Evolutionary conservation across 495 filamentous ascomycete species (phyloP).

Genomic region (Neurospora sp.): DNA sequence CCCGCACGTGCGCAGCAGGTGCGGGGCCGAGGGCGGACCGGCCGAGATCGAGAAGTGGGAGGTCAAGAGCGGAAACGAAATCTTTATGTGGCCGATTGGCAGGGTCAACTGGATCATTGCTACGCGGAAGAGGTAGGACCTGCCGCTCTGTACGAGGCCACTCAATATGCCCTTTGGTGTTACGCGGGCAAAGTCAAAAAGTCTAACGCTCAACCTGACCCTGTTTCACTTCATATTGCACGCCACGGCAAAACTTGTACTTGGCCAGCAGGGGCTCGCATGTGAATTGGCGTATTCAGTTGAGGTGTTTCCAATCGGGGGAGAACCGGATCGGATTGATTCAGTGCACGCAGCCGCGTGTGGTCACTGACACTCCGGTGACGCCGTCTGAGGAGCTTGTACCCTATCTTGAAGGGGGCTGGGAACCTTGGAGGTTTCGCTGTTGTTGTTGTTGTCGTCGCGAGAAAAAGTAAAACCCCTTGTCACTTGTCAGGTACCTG

Average conservation of each 20-base stretch:
- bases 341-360: background rate
- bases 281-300: background rate
- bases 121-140: slow-evolving; percentile 16
- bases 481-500: background rate
- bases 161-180: background rate
- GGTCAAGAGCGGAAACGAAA: slow-evolving; percentile 40
- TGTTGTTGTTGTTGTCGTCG: background rate
- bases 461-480: background rate
- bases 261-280: background rate
- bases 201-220: background rate
- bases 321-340: background rate
- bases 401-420: background rate
- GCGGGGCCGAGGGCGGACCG: slow-evolving; percentile 31
- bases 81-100: slow-evolving; percentile 40
- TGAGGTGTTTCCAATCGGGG: background rate
- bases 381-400: background rate
- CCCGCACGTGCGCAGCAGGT: too few relatives aligned
- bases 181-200: background rate
- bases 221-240: too few relatives aligned
- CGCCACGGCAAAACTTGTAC: background rate
- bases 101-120: slow-evolving; percentile 42
- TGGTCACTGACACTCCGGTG: too few relatives aligned
- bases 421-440: background rate
- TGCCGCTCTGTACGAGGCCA: background rate
- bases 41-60: slow-evolving; percentile 37